Conservation (phyloP, 2,329 filamentous ascomycete genomes). For the Cladorrhinum sp. region DNA sequence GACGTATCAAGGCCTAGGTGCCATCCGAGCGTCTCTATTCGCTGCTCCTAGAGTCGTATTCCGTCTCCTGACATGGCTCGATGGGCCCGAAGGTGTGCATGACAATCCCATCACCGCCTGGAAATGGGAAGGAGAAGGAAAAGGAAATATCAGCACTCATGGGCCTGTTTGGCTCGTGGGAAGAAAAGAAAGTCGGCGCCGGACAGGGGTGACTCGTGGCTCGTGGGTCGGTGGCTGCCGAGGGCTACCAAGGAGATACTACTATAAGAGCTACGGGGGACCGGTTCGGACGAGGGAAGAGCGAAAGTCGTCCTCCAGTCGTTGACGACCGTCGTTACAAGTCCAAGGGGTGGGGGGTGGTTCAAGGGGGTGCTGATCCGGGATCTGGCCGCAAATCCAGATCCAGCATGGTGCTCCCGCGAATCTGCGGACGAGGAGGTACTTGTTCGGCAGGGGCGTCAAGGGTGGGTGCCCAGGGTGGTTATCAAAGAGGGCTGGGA, state of each 20-base stretch:
- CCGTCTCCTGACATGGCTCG: background rate
- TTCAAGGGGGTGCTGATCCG: conserved; percentile 8
- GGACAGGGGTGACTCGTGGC: background rate
- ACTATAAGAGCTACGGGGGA: background rate
- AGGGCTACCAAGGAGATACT: background rate
- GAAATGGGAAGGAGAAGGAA: background rate
- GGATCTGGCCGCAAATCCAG: conserved; percentile 19
- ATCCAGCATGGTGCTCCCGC: conserved; percentile 12
- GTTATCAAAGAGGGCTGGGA: conserved; percentile 1
- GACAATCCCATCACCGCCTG: background rate
- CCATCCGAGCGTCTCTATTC: background rate
- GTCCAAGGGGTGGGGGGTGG: background rate
- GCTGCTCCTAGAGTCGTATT: background rate
- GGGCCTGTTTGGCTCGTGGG: background rate
- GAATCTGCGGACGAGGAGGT: conserved; percentile 6
- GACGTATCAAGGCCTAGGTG: background rate
- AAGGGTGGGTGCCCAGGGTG: background rate
- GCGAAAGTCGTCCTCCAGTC: background rate
- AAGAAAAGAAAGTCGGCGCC: background rate
- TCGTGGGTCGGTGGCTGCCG: background rate
- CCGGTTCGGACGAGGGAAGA: background rate
- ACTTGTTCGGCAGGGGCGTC: conserved; percentile 7
- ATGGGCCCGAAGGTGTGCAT: background rate
- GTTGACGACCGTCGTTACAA: background rate
- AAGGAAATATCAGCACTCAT: background rate